Base-by-base conservation (phyloP, 129 eudicot genomes). In the Sambucus nigra region DNA sequence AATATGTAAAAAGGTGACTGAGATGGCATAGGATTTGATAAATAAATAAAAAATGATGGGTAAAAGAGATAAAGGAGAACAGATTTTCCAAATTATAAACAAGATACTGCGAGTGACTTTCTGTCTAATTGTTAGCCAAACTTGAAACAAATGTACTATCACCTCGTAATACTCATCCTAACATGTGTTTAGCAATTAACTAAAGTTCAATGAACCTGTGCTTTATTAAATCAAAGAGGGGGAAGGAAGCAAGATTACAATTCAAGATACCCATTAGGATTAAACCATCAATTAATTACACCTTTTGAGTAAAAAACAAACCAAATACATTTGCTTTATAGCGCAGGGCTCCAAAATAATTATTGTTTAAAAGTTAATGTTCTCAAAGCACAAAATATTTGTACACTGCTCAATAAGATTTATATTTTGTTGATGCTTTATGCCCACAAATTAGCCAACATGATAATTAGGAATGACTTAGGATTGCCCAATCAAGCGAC, bases 341-440 rank as follows among this genome's bases (percentile, higher is more conserved):
- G 63, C 63, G 42, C 63, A 58, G 51, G 63, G 63, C 51, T 58
- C 63, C 50, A 40, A 23, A 42, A 23, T 41, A n/a, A 47, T 18
- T 13, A 47, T n/a, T 4, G 38, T 5, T 23, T 7, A 31, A 62
- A 31, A 49, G 6, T 19, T 44, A 2, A 21, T 26, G 52, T 8
- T 35, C 55, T 24, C 70, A 53, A 56, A 55, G 71, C 71, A 65
- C 63, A 31, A 65, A 45, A 56, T 19, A 56, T 54, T 55, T 53
- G 15, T 65, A 5, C 25, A 55, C 45, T 46, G 56, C 63, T 62
- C 68, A 39, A 60, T 15, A 35, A 29, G 56, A 61, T 61, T 46
- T 49, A 21, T 7, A 3, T 31, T 40, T 40, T 25, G 31, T 14
- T 41, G 25, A 25, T 39, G 11, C 21, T 6, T 33, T 54, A 25